These are phyloP conservation scores for Vitis rotundifolia DNA, from an alignment of 164 flowering plant genomes.

Conservation along the genomic window DNA sequence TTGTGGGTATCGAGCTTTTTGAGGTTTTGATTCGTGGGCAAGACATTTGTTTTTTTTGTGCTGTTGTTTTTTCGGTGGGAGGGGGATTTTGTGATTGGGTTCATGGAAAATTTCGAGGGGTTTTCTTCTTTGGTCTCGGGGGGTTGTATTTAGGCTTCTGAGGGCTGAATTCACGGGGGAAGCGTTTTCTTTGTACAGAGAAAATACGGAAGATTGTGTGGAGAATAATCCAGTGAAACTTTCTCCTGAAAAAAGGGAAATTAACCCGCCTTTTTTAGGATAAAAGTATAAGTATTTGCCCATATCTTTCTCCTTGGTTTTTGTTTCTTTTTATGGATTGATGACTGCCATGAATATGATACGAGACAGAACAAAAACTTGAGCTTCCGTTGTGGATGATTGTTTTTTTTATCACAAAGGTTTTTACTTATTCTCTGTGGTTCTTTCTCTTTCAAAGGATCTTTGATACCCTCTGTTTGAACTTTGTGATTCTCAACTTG, in stretches of 20 bases:
- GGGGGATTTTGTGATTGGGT: too few relatives aligned
- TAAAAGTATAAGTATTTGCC: constrained; percentile 7
- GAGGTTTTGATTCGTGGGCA: constrained; percentile 20
- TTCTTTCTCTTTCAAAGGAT: too few relatives aligned
- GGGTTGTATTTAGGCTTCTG: constrained; percentile 9
- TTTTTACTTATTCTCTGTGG: too few relatives aligned
- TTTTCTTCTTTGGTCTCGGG: too few relatives aligned
- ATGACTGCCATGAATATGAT: too few relatives aligned
- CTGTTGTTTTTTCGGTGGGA: too few relatives aligned
- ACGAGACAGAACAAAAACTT: too few relatives aligned
- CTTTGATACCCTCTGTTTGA: too few relatives aligned
- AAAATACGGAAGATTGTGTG: constrained; percentile 11
- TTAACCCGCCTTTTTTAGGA: constrained; percentile 20
- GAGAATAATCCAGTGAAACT: constrained; percentile 18
- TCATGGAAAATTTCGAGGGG: too few relatives aligned
- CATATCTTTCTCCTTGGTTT: constrained; percentile 3
- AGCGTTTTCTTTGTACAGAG: background rate
- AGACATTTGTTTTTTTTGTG: background rate
- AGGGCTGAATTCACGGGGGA: constrained; percentile 21
- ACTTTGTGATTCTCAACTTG: too few relatives aligned
- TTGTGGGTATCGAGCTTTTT: constrained; percentile 12
- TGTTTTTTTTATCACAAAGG: too few relatives aligned
- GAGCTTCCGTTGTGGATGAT: background rate
- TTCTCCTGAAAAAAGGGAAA: constrained; percentile 2
- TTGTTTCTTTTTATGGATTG: background rate